Evolutionary conservation across 208 protist genomes (phyloP).

Genomic region (Leishmania lainsoni): DNA sequence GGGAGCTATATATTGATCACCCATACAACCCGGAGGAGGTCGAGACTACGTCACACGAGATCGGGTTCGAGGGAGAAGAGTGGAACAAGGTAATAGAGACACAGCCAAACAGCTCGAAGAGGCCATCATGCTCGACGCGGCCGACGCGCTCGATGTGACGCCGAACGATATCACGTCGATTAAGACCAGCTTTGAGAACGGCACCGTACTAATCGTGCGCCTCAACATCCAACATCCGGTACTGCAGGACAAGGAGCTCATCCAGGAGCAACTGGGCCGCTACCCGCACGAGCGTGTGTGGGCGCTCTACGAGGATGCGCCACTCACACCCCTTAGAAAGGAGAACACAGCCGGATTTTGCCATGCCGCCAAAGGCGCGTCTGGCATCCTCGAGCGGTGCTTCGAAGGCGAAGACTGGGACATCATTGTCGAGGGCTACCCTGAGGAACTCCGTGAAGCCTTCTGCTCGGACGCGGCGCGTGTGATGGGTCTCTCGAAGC

Average conservation of each 20-base stretch:
- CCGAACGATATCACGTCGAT: slow-evolving; percentile 37
- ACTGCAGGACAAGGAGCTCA: slow-evolving; percentile 34
- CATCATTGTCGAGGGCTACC: slow-evolving; percentile 41
- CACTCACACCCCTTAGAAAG: slow-evolving; percentile 17
- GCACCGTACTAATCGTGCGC: slow-evolving; percentile 35
- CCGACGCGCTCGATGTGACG: slow-evolving; percentile 37
- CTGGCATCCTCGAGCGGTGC: slow-evolving; percentile 46
- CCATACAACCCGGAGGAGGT: slow-evolving; percentile 34
- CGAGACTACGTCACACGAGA: slow-evolving; percentile 36
- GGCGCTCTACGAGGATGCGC: slow-evolving; percentile 41
- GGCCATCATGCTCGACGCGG: slow-evolving; percentile 52
- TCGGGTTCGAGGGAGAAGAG: slow-evolving; percentile 61
- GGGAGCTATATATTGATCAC: slow-evolving; percentile 52
- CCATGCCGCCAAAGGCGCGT: slow-evolving; percentile 29
- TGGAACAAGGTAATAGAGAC: slow-evolving; percentile 58
- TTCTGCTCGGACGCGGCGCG: slow-evolving; percentile 50
- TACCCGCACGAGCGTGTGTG: slow-evolving; percentile 63
- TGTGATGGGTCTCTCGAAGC: slow-evolving; percentile 34
- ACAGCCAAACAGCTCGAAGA: slow-evolving; percentile 38
- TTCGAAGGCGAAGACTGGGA: slow-evolving; percentile 78
- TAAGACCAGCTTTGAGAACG: slow-evolving; percentile 27
- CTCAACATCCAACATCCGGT: slow-evolving; percentile 39
- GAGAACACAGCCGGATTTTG: slow-evolving; percentile 7
- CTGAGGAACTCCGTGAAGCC: slow-evolving; percentile 45
- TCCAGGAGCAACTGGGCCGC: slow-evolving; percentile 50